Evolutionary conservation across 257 asterid genomes (phyloP).

Genomic region (Lycium ferocissimum): DNA sequence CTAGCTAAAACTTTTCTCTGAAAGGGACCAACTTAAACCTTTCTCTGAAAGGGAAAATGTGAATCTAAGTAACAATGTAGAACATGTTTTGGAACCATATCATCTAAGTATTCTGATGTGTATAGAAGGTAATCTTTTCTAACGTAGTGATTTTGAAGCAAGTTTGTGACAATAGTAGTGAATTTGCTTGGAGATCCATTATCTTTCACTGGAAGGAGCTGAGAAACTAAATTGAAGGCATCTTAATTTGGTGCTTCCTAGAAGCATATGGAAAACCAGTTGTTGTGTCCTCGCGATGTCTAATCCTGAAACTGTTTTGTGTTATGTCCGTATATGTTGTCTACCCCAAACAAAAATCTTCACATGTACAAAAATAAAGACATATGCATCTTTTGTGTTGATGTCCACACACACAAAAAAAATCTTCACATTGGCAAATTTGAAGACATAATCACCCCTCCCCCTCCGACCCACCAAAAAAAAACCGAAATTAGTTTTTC

Average conservation of each 20-base stretch:
- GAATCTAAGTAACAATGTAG: neutral
- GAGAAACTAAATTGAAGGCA: neutral
- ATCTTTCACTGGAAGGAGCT: conserved; percentile 16
- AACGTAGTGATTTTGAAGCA: neutral
- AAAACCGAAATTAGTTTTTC: neutral
- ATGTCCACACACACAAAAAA: neutral
- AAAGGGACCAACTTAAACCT: neutral
- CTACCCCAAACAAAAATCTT: too few species aligned
- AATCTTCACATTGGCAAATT: neutral
- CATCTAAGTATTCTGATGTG: conserved; percentile 20
- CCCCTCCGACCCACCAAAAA: too few species aligned
- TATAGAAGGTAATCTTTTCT: neutral
- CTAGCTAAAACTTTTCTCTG: neutral
- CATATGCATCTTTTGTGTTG: neutral
- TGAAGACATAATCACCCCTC: neutral
- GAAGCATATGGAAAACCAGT: neutral
- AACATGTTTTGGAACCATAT: neutral
- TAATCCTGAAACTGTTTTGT: neutral
- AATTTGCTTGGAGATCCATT: neutral
- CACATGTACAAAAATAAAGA: too few species aligned
- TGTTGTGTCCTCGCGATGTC: neutral
- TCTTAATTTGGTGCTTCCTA: neutral
- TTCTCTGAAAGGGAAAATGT: neutral
- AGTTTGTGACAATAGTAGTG: neutral
- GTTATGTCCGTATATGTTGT: too few species aligned